Evolutionary conservation across 805 yeast genomes (phyloP).

Genomic region (Candida dendrica): DNA sequence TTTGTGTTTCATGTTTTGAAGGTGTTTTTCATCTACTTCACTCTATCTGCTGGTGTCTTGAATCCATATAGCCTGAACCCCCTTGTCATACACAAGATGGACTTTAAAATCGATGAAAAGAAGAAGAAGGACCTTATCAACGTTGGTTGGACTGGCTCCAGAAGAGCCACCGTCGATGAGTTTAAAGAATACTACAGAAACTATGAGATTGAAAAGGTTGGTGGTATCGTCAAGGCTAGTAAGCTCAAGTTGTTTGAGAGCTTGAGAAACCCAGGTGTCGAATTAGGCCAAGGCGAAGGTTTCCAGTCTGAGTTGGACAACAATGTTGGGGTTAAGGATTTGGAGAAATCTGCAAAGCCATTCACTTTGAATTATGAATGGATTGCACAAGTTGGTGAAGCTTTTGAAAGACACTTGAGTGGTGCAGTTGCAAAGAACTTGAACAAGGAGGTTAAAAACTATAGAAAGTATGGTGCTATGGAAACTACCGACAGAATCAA

Average conservation of each 20-base stretch:
- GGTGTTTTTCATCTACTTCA: conserved; percentile 42
- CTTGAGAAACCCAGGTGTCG: conserved; percentile 52
- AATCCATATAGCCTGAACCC: conserved; percentile 63
- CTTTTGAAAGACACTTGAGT: conserved; percentile 33
- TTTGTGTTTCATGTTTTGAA: conserved; percentile 70
- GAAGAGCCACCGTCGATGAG: conserved; percentile 60
- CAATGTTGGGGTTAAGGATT: conserved; percentile 29
- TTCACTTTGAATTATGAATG: conserved; percentile 52
- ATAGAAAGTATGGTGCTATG: conserved; percentile 61
- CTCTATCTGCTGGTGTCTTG: conserved; percentile 62
- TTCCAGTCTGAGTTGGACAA: conserved; percentile 45
- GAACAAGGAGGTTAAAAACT: conserved; percentile 47
- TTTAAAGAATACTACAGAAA: conserved; percentile 67
- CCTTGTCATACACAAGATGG: conserved; percentile 21
- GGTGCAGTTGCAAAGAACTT: conserved; percentile 24
- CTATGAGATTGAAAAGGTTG: conserved; percentile 53
- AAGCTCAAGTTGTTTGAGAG: conserved; percentile 60
- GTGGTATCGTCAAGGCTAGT: conserved; percentile 73
- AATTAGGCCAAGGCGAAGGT: conserved; percentile 77
- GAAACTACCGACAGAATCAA: conserved; percentile 35
- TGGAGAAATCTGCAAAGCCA: conserved; percentile 33
- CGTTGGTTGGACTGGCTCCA: conserved; percentile 95
- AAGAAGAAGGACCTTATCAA: conserved; percentile 39
- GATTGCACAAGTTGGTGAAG: conserved; percentile 42
- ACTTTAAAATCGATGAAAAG: conserved; percentile 25